phyloP scores from a whole-genome alignment of 306 rosid genomes.

The Sphenostylis stenocarpa region DNA sequence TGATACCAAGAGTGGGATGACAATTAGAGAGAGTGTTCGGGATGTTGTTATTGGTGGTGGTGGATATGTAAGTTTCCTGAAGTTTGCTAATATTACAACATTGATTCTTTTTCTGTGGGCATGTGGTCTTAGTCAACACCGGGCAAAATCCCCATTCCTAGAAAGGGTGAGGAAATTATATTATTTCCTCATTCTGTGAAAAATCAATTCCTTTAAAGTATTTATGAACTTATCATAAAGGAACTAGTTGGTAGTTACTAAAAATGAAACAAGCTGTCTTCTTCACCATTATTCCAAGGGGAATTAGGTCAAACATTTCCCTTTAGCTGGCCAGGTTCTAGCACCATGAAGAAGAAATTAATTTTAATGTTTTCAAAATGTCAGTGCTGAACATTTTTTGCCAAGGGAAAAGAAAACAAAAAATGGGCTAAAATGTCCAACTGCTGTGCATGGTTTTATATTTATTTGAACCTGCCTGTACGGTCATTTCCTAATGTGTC shows the following conservation, averaged over 20 bases:
- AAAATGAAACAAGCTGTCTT: not conserved
- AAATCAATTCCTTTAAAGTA: conserved; percentile 8
- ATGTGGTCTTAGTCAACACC: conserved; percentile 24
- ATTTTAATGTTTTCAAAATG: not conserved
- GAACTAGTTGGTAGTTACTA: conserved; percentile 13
- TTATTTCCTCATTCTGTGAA: conserved; percentile 16
- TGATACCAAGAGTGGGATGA: conserved; percentile 78
- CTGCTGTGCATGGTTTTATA: too few relatives aligned
- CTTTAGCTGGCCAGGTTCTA: not conserved
- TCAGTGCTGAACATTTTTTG: not conserved
- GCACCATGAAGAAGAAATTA: conserved; percentile 6
- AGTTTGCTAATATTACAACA: not conserved
- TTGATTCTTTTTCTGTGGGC: conserved; percentile 18
- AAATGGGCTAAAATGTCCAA: not conserved
- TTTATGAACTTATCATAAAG: conserved; percentile 3
- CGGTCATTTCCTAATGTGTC: not conserved
- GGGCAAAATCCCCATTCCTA: not conserved
- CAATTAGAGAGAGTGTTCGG: conserved; percentile 89
- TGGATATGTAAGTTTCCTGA: conserved; percentile 74
- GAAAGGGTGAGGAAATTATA: conserved; percentile 18
- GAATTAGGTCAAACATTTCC: conserved; percentile 6
- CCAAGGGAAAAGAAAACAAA: not conserved
- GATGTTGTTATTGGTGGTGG: conserved; percentile 94
- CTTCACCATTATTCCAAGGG: conserved; percentile 11
- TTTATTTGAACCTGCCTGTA: conserved; percentile 24